These are phyloP conservation scores for Zoysia matrella DNA, from an alignment of 202 grass and related monocot species.

Conservation along the genomic window DNA sequence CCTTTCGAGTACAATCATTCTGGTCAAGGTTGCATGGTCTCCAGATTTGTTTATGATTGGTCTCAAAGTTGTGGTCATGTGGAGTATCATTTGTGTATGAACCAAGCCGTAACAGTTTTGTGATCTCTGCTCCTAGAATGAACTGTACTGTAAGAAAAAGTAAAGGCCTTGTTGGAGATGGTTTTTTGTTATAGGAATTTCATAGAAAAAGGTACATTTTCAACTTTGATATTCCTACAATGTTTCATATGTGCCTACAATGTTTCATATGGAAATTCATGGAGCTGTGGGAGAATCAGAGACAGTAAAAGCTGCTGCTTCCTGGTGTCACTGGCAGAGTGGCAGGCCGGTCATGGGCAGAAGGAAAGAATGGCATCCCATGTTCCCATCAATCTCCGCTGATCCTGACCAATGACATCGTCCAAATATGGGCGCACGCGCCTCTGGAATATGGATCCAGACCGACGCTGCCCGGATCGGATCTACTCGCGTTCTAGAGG, in stretches of 20 bases:
- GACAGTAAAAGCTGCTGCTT: no score
- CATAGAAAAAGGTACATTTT: no score
- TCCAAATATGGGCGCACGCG: constrained; percentile 18
- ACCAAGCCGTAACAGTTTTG: background rate
- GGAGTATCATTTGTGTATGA: constrained; percentile 1
- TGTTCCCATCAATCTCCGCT: background rate
- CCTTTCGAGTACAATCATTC: constrained; percentile 53
- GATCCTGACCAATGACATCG: constrained; percentile 31
- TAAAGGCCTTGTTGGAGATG: no score
- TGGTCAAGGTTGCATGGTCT: constrained; percentile 42
- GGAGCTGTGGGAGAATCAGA: no score
- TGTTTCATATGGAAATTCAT: no score
- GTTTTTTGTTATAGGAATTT: no score
- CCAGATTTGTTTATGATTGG: constrained; percentile 41
- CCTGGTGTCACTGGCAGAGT: no score
- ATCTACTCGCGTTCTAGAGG: background rate
- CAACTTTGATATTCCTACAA: no score
- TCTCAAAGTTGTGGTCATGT: constrained; percentile 23
- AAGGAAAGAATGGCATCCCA: background rate
- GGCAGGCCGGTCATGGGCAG: background rate
- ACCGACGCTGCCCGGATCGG: constrained; percentile 2
- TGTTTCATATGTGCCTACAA: no score
- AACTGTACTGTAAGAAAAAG: background rate
- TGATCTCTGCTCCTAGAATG: background rate
- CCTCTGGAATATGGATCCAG: background rate